Evolutionary conservation across 441 rosid species (phyloP).

Genomic region (Populus hybrid): DNA sequence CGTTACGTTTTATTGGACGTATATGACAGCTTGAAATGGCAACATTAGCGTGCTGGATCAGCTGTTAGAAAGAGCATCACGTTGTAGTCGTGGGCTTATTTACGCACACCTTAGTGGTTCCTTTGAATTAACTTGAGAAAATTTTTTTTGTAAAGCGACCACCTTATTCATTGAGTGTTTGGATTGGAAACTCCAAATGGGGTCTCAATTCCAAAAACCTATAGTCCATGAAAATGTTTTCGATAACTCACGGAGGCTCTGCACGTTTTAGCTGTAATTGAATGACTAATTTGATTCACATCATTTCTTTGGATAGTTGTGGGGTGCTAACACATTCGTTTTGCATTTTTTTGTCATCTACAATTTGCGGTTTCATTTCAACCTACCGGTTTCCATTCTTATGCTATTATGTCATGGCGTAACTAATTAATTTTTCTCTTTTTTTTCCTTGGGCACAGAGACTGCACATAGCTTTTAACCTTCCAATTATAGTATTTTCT

Average conservation of each 20-base stretch:
- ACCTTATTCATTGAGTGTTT: neutral
- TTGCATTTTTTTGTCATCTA: neutral
- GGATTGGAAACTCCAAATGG: neutral
- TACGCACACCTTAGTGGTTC: neutral
- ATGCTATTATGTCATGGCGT: neutral
- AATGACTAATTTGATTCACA: neutral
- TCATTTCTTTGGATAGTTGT: neutral
- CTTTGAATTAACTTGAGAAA: neutral
- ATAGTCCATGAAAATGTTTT: neutral
- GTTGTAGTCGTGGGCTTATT: neutral
- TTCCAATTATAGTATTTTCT: constrained; percentile 10
- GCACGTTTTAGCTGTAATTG: neutral
- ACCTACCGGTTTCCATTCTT: neutral
- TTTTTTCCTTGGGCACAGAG: neutral
- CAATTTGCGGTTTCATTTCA: neutral
- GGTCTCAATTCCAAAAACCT: neutral
- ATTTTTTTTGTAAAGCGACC: neutral
- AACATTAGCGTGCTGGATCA: neutral
- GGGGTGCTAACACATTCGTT: neutral
- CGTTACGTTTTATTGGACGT: neutral
- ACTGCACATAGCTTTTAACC: neutral
- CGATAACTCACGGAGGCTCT: neutral
- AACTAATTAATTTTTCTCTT: neutral
- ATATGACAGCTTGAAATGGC: neutral
- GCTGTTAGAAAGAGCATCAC: neutral